Conservation (phyloP, 2,329 filamentous ascomycete genomes). For the Colletotrichum eremochloae region DNA sequence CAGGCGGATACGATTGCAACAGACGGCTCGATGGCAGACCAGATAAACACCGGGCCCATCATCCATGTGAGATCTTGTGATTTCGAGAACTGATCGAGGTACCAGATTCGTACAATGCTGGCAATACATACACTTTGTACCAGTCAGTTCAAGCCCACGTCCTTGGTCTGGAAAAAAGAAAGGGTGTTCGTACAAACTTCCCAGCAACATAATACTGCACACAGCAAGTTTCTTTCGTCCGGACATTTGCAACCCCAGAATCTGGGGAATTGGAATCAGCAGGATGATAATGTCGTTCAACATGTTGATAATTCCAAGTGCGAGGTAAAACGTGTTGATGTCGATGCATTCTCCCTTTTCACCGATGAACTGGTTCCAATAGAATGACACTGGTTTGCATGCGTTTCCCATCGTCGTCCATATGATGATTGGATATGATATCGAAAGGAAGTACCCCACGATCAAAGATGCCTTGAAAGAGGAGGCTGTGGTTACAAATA, state of each 20-base stretch:
- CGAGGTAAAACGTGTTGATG: conserved; percentile 31
- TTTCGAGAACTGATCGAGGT: conserved; percentile 29
- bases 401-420: conserved; percentile 38
- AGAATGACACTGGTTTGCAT: conserved; percentile 34
- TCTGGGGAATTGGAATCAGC: conserved; percentile 35
- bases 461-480: conserved; percentile 27
- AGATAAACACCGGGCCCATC: conserved; percentile 48
- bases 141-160: not conserved
- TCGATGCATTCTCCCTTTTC: conserved; percentile 22
- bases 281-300: conserved; percentile 39
- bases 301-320: conserved; percentile 38
- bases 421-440: conserved; percentile 33
- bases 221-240: conserved; percentile 34
- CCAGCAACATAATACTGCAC: conserved; percentile 34
- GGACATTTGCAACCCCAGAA: conserved; percentile 39
- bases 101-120: conserved; percentile 31
- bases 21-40: conserved; percentile 57
- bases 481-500: conserved; percentile 19
- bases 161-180: not conserved
- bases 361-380: conserved; percentile 41
- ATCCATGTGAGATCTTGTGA: conserved; percentile 34
- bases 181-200: conserved; percentile 30
- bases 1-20: conserved; percentile 56
- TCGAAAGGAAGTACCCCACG: conserved; percentile 24
- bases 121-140: conserved; percentile 27